A percentile compares a stretch with the other conserved stretches of the same genome.
phyloP scores from a whole-genome alignment of 1,284 basidiomycete genomes.

The Meira nashicola region DNA sequence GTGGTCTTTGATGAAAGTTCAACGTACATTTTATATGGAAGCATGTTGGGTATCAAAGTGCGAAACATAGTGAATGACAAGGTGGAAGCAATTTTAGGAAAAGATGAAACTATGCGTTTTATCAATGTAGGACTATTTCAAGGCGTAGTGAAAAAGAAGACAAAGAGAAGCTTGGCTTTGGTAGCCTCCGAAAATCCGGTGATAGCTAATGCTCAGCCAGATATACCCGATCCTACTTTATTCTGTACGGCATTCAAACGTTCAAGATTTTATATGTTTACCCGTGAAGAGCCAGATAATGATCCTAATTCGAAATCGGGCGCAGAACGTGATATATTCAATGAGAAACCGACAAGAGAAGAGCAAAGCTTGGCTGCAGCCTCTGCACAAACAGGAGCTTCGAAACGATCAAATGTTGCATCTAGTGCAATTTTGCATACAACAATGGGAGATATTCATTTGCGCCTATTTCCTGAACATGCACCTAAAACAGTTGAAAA shows the following conservation, averaged over 20 bases:
- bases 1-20: constrained; percentile 96
- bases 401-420: constrained; percentile 12
- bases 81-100: constrained; percentile 81
- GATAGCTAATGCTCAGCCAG: constrained; percentile 58
- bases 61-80: constrained; percentile 91
- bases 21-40: constrained; percentile 86
- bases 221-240: constrained; percentile 82
- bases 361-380: constrained; percentile 75
- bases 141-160: constrained; percentile 82
- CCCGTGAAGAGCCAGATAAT: constrained; percentile 75
- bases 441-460: constrained; percentile 79
- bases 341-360: constrained; percentile 92
- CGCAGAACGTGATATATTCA: constrained; percentile 93
- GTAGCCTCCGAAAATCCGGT: constrained; percentile 93
- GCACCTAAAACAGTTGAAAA: constrained; percentile 95
- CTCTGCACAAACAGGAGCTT: background rate
- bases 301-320: constrained; percentile 57
- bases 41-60: constrained; percentile 89
- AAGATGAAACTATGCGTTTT: constrained; percentile 89
- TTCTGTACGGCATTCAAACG: constrained; percentile 91
- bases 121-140: constrained; percentile 85
- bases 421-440: constrained; percentile 79
- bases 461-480: constrained; percentile 82
- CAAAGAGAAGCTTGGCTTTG: constrained; percentile 83
- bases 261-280: constrained; percentile 94